These are phyloP conservation scores for Metschnikowia santaceciliae DNA, from an alignment of 805 yeast genomes.

Conservation along the genomic window DNA sequence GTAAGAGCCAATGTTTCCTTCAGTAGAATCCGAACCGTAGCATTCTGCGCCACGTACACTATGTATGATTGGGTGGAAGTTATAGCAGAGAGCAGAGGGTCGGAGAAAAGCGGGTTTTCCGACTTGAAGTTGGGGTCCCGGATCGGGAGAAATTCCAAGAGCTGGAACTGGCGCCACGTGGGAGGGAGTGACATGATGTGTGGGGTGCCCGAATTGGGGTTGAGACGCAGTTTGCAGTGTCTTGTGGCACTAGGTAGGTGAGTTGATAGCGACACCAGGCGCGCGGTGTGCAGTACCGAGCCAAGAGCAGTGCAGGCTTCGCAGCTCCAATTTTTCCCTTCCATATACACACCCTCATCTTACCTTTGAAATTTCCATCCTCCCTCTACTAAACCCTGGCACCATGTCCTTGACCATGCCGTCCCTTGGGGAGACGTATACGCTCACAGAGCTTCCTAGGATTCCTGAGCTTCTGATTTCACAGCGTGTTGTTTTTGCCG, in stretches of 20 bases:
- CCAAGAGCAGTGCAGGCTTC: constrained; percentile 1
- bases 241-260: neutral
- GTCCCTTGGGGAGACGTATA: constrained; percentile 17
- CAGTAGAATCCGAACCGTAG: constrained; percentile 51
- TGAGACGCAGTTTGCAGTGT: constrained; percentile 2
- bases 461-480: constrained; percentile 16
- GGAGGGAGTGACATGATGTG: constrained; percentile 18
- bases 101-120: constrained; percentile 68
- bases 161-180: constrained; percentile 77
- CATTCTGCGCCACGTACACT: constrained; percentile 55
- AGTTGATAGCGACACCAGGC: constrained; percentile 1
- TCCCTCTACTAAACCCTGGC: neutral
- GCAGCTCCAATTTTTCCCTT: constrained; percentile 4
- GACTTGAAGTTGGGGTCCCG: constrained; percentile 74
- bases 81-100: constrained; percentile 64
- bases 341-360: constrained; percentile 6
- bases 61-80: constrained; percentile 54
- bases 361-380: neutral
- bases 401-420: constrained; percentile 13
- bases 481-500: constrained; percentile 17
- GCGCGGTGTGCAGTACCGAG: neutral
- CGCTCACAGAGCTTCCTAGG: constrained; percentile 20
- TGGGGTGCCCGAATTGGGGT: neutral
- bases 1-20: constrained; percentile 45
- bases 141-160: constrained; percentile 79